A percentile compares a stretch with the other conserved stretches of the same genome.
Conservation (phyloP, 192 early-diverging fungal genomes). For the Chytriomyces confervae region DNA sequence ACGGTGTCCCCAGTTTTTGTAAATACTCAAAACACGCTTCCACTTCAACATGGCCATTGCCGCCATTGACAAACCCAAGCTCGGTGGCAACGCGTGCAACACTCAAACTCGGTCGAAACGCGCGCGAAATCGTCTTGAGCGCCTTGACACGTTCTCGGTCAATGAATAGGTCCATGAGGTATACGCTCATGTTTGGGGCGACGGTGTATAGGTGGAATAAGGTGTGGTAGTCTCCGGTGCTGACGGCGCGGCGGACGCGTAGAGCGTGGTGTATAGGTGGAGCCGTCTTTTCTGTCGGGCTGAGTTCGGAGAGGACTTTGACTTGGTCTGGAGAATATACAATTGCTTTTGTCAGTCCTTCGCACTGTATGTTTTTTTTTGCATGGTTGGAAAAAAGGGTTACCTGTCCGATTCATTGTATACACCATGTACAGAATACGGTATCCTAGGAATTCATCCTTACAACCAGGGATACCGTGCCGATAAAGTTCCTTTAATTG, state of each 20-base stretch:
- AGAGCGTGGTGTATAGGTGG: constrained; percentile 81
- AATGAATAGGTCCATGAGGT: constrained; percentile 92
- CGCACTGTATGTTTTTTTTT: constrained; percentile 12
- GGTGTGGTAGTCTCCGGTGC: constrained; percentile 82
- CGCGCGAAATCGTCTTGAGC: constrained; percentile 76
- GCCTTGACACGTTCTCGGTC: constrained; percentile 84
- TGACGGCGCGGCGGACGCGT: constrained; percentile 77
- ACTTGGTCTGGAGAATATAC: constrained; percentile 73
- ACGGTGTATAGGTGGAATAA: constrained; percentile 79
- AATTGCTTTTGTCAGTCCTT: background rate
- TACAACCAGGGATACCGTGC: constrained; percentile 67
- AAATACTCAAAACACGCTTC: constrained; percentile 41
- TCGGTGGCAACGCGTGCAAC: constrained; percentile 66
- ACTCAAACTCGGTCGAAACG: constrained; percentile 71
- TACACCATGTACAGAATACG: constrained; percentile 89
- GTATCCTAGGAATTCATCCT: constrained; percentile 93
- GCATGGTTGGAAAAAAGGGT: background rate
- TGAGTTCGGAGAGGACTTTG: constrained; percentile 73
- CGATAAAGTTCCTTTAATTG: constrained; percentile 90
- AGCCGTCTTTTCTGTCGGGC: constrained; percentile 67
- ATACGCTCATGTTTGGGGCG: constrained; percentile 86
- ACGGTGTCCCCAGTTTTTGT: constrained; percentile 24
- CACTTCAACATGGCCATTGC: constrained; percentile 12
- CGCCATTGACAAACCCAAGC: constrained; percentile 66
- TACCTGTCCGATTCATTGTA: constrained; percentile 84